Conservation (phyloP, 2,329 filamentous ascomycete genomes). For the Diaporthe caulivora region DNA sequence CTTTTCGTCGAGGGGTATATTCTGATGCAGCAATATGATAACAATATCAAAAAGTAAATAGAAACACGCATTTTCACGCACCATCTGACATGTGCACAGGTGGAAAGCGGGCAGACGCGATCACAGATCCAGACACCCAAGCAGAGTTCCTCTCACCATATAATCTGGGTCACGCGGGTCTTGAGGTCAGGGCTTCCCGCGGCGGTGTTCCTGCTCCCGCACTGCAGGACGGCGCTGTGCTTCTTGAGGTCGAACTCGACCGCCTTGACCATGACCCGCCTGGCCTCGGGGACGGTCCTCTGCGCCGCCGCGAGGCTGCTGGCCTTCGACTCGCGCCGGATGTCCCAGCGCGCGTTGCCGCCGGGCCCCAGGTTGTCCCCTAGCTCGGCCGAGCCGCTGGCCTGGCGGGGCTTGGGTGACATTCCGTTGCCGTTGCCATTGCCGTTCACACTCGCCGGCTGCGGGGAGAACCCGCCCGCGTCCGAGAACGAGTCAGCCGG, state of each 20-base stretch:
- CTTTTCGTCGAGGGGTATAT: conserved; percentile 25
- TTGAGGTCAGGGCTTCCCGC: conserved; percentile 61
- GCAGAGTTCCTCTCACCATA: conserved; percentile 54
- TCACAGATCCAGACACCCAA: conserved; percentile 10
- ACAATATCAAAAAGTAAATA: not conserved
- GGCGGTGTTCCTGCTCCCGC: conserved; percentile 66
- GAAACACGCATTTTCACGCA: not conserved
- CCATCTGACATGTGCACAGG: too few species aligned
- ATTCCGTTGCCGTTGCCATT: conserved; percentile 43
- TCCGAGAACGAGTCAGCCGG: conserved; percentile 39
- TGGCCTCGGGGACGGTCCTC: conserved; percentile 62
- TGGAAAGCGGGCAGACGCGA: not conserved
- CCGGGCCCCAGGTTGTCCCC: conserved; percentile 55
- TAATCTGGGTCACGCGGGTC: conserved; percentile 59
- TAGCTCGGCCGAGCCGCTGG: conserved; percentile 49
- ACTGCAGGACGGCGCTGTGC: conserved; percentile 61
- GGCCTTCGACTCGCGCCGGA: conserved; percentile 43
- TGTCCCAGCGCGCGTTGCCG: conserved; percentile 58
- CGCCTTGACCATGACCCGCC: conserved; percentile 66
- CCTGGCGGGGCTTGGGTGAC: conserved; percentile 41
- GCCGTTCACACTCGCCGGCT: conserved; percentile 42
- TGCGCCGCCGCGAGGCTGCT: conserved; percentile 44
- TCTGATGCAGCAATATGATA: not conserved
- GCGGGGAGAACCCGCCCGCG: conserved; percentile 18
- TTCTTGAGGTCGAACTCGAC: conserved; percentile 69